These are phyloP conservation scores for Chenopodium berlandieri DNA, from an alignment of 148 eudicot species.

Conservation along the genomic window DNA sequence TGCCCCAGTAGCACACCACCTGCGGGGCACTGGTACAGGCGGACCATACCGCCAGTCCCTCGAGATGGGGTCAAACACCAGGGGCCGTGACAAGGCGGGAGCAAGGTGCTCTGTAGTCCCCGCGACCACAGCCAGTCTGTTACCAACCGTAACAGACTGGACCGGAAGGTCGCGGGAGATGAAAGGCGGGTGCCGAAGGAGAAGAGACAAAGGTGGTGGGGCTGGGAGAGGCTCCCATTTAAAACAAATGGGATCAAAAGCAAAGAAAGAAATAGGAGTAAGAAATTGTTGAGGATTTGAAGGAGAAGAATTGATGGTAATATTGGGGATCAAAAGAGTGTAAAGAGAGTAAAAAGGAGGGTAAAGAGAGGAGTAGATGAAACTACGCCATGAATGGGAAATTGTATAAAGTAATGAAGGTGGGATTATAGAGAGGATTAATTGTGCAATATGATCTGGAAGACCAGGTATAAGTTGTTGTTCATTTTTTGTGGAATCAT, in stretches of 20 bases:
- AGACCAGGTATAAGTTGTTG: conserved; percentile 54
- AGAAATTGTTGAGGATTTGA: conserved; percentile 2
- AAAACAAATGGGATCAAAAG: conserved; percentile 49
- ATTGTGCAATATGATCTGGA: conserved; percentile 62
- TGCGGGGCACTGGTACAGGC: conserved; percentile 40
- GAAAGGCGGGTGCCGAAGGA: conserved; percentile 61
- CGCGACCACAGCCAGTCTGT: conserved; percentile 50
- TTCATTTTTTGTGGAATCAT: not conserved
- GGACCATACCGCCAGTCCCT: conserved; percentile 53
- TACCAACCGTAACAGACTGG: conserved; percentile 46
- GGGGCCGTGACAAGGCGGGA: conserved; percentile 60
- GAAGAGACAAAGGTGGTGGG: conserved; percentile 45
- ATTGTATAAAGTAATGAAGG: conserved; percentile 56
- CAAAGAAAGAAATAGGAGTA: conserved; percentile 23
- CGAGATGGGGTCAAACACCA: conserved; percentile 45
- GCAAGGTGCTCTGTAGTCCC: conserved; percentile 47
- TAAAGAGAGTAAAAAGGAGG: conserved; percentile 68
- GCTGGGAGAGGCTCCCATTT: conserved; percentile 51
- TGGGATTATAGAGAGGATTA: conserved; percentile 47
- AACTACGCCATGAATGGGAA: conserved; percentile 55
- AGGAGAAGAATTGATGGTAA: not conserved
- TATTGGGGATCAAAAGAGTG: conserved; percentile 32
- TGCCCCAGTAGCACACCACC: conserved; percentile 77
- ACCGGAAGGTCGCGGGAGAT: conserved; percentile 61
- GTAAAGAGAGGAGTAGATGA: conserved; percentile 58